Evolutionary conservation across 164 flowering plant species (phyloP).

Genomic region (Platanus orientalis): DNA sequence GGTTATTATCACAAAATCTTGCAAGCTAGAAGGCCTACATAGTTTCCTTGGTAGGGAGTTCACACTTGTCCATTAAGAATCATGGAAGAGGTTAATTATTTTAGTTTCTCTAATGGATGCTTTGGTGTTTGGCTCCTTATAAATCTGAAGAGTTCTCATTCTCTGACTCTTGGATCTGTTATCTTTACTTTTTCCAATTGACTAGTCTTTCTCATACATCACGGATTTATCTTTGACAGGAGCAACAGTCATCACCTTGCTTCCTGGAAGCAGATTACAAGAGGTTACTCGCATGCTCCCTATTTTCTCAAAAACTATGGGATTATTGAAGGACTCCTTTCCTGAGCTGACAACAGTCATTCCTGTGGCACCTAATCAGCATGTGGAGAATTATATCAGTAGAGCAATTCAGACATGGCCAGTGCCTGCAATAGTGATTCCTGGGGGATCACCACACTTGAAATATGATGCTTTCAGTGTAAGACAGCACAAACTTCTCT

Average conservation of each 20-base stretch:
- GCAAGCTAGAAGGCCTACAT: too few species aligned
- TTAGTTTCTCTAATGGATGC: background rate
- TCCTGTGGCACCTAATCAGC: constrained; percentile 77
- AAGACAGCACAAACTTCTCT: constrained; percentile 22
- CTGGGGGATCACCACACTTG: constrained; percentile 45
- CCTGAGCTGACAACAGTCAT: constrained; percentile 55
- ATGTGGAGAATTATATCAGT: constrained; percentile 54
- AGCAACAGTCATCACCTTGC: constrained; percentile 61
- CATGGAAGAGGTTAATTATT: background rate
- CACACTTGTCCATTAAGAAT: background rate
- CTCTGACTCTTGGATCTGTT: background rate
- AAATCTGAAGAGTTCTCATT: background rate
- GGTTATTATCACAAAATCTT: too few species aligned
- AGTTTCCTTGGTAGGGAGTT: too few species aligned
- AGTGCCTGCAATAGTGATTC: constrained; percentile 47
- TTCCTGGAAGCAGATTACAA: constrained; percentile 97
- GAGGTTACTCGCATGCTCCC: constrained; percentile 88
- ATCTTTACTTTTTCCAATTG: background rate
- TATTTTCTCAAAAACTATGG: constrained; percentile 50
- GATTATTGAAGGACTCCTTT: constrained; percentile 38
- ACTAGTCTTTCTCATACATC: background rate
- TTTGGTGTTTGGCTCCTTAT: constrained; percentile 3
- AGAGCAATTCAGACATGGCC: constrained; percentile 45
- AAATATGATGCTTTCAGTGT: constrained; percentile 81
- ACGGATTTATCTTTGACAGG: constrained; percentile 33